phyloP scores from a whole-genome alignment of 768 basidiomycete species.

The Suillus discolor region DNA sequence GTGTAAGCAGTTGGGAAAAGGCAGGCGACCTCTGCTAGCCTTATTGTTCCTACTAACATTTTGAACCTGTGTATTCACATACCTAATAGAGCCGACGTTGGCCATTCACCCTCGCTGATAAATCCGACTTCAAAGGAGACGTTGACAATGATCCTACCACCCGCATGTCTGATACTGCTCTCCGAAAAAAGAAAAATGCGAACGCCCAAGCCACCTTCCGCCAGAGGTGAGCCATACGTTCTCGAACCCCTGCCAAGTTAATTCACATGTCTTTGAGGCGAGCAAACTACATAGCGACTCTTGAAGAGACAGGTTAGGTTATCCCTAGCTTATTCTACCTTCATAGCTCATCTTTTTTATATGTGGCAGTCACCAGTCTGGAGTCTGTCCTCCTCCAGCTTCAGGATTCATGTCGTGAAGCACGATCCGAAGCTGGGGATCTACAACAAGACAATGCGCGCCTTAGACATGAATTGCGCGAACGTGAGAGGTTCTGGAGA shows the following conservation, averaged over 20 bases:
- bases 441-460: constrained; percentile 67
- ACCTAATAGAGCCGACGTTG: constrained; percentile 32
- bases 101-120: constrained; percentile 36
- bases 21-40: too few relatives aligned
- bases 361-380: constrained; percentile 67
- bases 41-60: constrained; percentile 33
- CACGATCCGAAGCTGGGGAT: constrained; percentile 60
- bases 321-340: neutral
- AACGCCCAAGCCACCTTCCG: constrained; percentile 88
- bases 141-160: constrained; percentile 36
- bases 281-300: constrained; percentile 85
- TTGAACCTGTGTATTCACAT: constrained; percentile 21
- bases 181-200: constrained; percentile 88
- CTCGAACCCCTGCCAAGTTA: neutral
- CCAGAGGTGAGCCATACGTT: constrained; percentile 44
- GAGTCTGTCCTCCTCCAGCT: constrained; percentile 85
- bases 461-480: constrained; percentile 63
- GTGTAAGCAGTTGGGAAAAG: too few relatives aligned
- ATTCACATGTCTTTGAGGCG: constrained; percentile 36
- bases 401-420: constrained; percentile 77
- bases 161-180: constrained; percentile 65
- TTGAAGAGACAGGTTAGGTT: constrained; percentile 77
- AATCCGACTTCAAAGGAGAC: constrained; percentile 39
- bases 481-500: constrained; percentile 76
- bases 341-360: constrained; percentile 19